Percentiles rank a stretch among this genome's conserved stretches.
Conservation (phyloP, 2,329 filamentous ascomycete genomes). For the Cladorrhinum sp. region DNA sequence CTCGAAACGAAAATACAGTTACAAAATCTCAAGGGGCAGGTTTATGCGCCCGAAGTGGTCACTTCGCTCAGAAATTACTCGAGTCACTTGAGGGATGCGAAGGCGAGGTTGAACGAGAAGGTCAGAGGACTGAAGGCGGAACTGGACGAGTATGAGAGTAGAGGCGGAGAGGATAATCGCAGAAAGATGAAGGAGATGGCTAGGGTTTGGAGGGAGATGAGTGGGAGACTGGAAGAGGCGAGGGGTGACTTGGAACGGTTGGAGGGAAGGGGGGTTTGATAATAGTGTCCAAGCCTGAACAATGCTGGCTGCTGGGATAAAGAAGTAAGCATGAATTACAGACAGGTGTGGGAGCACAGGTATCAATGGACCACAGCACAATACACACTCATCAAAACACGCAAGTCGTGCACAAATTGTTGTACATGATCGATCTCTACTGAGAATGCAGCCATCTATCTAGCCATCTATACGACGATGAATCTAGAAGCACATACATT, state of each 20-base stretch:
- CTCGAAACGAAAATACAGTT: constrained; percentile 38
- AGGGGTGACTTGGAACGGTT: constrained; percentile 42
- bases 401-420: background rate
- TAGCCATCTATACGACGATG: constrained; percentile 4
- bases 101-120: constrained; percentile 43
- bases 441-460: background rate
- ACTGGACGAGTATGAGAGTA: constrained; percentile 51
- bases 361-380: background rate
- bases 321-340: background rate
- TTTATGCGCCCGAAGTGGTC: constrained; percentile 46
- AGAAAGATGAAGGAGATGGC: constrained; percentile 53
- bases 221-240: constrained; percentile 48
- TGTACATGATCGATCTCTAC: background rate
- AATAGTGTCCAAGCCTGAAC: too few species aligned
- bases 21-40: constrained; percentile 35
- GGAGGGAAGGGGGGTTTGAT: constrained; percentile 26
- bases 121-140: constrained; percentile 42
- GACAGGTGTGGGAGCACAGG: background rate
- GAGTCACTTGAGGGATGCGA: constrained; percentile 48
- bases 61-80: constrained; percentile 47
- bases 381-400: background rate
- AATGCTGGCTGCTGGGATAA: too few species aligned
- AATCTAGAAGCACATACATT: background rate
- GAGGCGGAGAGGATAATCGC: constrained; percentile 41
- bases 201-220: constrained; percentile 49